Conservation (phyloP, 495 filamentous ascomycete genomes). For the Hypoxylon fuscum region DNA sequence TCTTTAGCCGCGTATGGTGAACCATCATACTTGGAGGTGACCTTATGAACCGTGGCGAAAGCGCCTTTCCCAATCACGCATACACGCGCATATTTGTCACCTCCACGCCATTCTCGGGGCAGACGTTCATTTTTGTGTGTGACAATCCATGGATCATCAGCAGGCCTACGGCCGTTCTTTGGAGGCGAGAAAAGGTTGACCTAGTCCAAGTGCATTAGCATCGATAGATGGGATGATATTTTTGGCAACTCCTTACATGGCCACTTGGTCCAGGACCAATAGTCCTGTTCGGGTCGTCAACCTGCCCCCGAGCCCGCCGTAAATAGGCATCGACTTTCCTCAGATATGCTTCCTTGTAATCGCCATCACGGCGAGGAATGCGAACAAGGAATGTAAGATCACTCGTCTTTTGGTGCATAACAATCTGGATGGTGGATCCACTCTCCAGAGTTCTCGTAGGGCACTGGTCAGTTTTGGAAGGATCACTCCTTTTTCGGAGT, state of each 20-base stretch:
- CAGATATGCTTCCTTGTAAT: constrained; percentile 63
- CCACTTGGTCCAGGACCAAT: constrained; percentile 59
- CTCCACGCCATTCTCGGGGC: constrained; percentile 76
- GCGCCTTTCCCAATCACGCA: constrained; percentile 87
- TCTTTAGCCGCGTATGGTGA: constrained; percentile 88
- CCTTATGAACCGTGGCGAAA: constrained; percentile 89
- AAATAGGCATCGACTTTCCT: constrained; percentile 67
- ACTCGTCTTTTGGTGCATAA: constrained; percentile 57
- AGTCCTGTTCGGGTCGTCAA: constrained; percentile 47
- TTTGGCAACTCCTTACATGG: constrained; percentile 45
- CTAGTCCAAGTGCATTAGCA: constrained; percentile 36
- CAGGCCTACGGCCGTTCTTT: neutral
- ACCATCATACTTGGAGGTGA: constrained; percentile 82
- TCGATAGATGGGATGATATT: constrained; percentile 12
- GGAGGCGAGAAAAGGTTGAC: constrained; percentile 42
- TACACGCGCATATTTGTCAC: constrained; percentile 81
- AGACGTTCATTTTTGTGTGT: constrained; percentile 37
- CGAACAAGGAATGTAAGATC: constrained; percentile 82
- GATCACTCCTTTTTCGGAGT: constrained; percentile 55
- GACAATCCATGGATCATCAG: constrained; percentile 7
- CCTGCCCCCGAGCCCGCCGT: constrained; percentile 26
- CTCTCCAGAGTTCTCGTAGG: constrained; percentile 70
- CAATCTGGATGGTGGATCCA: constrained; percentile 76
- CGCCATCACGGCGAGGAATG: constrained; percentile 75
- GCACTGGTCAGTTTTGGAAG: constrained; percentile 44